phyloP scores from a whole-genome alignment of 768 basidiomycete species.

The Scleroderma citrinum region DNA sequence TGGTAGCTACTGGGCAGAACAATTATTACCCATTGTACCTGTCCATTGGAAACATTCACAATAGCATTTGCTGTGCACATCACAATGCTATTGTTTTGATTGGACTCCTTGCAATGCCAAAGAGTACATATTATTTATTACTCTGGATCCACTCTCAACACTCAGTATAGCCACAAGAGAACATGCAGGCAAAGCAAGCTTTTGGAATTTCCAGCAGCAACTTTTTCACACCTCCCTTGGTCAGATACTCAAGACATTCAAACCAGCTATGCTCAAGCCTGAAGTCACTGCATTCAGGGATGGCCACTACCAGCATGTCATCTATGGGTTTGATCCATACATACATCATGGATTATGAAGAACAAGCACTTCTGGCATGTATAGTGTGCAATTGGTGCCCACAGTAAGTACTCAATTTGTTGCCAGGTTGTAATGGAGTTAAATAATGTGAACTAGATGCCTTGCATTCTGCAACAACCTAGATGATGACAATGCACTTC shows the following conservation, averaged over 20 bases:
- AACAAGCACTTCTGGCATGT: constrained; percentile 28
- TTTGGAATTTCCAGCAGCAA: constrained; percentile 24
- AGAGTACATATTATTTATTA: neutral
- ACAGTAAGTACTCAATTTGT: too few relatives aligned
- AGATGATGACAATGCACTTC: neutral
- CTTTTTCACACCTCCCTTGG: constrained; percentile 24
- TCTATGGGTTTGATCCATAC: constrained; percentile 33
- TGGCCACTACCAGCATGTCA: constrained; percentile 20
- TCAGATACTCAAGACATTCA: constrained; percentile 19
- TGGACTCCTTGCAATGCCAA: constrained; percentile 3
- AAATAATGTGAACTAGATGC: neutral
- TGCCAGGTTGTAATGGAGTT: too few relatives aligned
- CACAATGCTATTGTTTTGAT: neutral
- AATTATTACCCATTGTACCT: constrained; percentile 17
- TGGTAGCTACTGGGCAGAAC: constrained; percentile 14
- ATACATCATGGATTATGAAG: constrained; percentile 35
- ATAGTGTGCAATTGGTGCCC: constrained; percentile 32
- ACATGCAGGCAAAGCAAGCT: constrained; percentile 9
- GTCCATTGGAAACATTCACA: constrained; percentile 9
- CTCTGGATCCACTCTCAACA: too few relatives aligned
- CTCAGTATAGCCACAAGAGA: constrained; percentile 5
- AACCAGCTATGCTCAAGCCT: constrained; percentile 22
- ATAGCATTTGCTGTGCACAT: neutral
- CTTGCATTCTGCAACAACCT: neutral
- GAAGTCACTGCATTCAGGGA: constrained; percentile 18